phyloP scores from a whole-genome alignment of 208 protist species.

The Wallacemonas sp. region DNA sequence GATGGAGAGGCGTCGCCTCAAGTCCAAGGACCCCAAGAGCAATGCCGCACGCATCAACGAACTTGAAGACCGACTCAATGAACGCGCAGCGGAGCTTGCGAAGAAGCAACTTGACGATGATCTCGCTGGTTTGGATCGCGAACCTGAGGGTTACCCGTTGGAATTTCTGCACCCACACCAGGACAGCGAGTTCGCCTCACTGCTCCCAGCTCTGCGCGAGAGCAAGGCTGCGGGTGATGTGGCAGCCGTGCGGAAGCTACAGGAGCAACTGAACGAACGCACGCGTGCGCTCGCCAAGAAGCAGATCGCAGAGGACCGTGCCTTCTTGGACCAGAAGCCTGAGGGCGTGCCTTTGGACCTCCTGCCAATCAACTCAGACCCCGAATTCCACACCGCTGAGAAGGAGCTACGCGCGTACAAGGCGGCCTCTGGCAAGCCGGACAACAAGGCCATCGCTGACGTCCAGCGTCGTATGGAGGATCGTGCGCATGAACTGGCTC shows the following conservation, averaged over 20 bases:
- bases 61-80: conserved; percentile 67
- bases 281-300: conserved; percentile 54
- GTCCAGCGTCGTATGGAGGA: conserved; percentile 48
- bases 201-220: conserved; percentile 41
- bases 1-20: conserved; percentile 66
- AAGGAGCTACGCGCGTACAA: conserved; percentile 59
- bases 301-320: conserved; percentile 46
- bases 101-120: conserved; percentile 68
- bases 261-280: conserved; percentile 59
- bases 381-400: conserved; percentile 53
- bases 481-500: conserved; percentile 55
- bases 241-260: conserved; percentile 35
- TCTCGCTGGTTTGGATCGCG: conserved; percentile 48
- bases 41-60: conserved; percentile 43
- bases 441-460: conserved; percentile 30
- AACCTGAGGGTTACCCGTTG: conserved; percentile 63
- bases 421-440: conserved; percentile 14
- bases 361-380: conserved; percentile 59
- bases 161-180: conserved; percentile 47
- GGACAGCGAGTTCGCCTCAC: conserved; percentile 48
- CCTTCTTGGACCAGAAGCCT: conserved; percentile 61
- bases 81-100: conserved; percentile 54
- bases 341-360: conserved; percentile 59
- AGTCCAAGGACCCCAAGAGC: conserved; percentile 33
- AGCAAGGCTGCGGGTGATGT: conserved; percentile 35